phyloP scores from a whole-genome alignment of 306 rosid genomes.

The apple (Malus domestica) region ASM211411v1 NC_041803.1:19025001-19025500 shows the following conservation, averaged over 20 bases:
- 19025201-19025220: neutral
- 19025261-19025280: neutral
- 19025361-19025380: constrained; percentile 30
- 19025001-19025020: neutral
- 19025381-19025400: constrained; percentile 33
- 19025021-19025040: constrained; percentile 40
- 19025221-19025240: neutral
- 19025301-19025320: neutral
- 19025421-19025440: constrained; percentile 42
- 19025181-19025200: too few species aligned
- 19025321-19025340: neutral
- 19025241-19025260: neutral
- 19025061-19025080: neutral
- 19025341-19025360: constrained; percentile 24
- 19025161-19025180: neutral
- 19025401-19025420: constrained; percentile 50
- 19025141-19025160: constrained; percentile 14
- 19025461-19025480: constrained; percentile 9
- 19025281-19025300: neutral
- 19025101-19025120: neutral
- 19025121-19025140: neutral
- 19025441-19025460: constrained; percentile 33
- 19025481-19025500: constrained; percentile 40
- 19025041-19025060: neutral
- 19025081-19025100: neutral